These are phyloP conservation scores for Cladorrhinum sp. DNA, from an alignment of 2,329 filamentous ascomycete genomes.

Conservation along the genomic window DNA sequence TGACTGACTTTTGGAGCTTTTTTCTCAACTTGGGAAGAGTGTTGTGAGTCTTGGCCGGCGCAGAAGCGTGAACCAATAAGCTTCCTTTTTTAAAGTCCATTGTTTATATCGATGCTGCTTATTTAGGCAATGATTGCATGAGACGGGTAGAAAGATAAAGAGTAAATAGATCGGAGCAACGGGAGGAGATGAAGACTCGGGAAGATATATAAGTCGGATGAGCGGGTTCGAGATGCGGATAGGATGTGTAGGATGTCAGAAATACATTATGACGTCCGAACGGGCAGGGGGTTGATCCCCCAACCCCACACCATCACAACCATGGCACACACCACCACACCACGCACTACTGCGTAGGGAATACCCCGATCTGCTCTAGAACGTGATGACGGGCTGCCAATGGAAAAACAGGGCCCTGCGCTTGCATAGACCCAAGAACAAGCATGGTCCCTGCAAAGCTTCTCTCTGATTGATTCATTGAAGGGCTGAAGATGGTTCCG, in stretches of 20 bases:
- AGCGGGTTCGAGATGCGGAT: conserved; percentile 4
- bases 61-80: conserved; percentile 24
- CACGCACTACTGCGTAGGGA: background rate
- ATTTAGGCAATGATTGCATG: conserved; percentile 25
- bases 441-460: conserved; percentile 8
- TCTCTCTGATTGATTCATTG: conserved; percentile 1
- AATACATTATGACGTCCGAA: conserved; percentile 26
- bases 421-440: conserved; percentile 2
- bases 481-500: background rate
- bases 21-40: conserved; percentile 29
- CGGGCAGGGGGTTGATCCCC: background rate
- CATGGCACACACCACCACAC: conserved; percentile 1
- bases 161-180: conserved; percentile 4
- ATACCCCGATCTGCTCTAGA: conserved; percentile 6
- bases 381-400: conserved; percentile 11
- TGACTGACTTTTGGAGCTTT: conserved; percentile 34
- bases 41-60: conserved; percentile 17
- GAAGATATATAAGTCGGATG: conserved; percentile 18
- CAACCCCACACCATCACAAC: background rate
- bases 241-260: conserved; percentile 11
- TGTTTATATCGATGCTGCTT: conserved; percentile 17
- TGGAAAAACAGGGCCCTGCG: conserved; percentile 14
- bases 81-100: conserved; percentile 24
- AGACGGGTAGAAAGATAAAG: background rate
- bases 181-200: conserved; percentile 15